Conservation (phyloP, 2,329 filamentous ascomycete genomes). For the Metarhizium rileyi region DNA sequence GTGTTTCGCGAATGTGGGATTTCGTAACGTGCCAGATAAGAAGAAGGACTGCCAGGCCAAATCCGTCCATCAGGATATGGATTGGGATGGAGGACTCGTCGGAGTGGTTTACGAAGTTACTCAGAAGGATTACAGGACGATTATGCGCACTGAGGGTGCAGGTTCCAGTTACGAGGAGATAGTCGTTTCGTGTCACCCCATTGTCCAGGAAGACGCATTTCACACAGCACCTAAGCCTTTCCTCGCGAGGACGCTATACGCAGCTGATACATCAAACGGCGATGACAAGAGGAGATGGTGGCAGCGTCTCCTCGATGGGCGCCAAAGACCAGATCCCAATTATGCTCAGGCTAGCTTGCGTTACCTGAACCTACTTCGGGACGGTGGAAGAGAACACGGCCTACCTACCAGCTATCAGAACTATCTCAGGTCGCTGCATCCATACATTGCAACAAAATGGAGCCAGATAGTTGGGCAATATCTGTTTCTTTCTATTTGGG, state of each 20-base stretch:
- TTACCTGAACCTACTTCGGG: conserved; percentile 71
- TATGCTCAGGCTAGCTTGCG: conserved; percentile 78
- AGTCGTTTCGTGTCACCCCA: conserved; percentile 63
- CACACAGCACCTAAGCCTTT: conserved; percentile 56
- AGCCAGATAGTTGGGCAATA: conserved; percentile 57
- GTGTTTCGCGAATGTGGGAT: conserved; percentile 77
- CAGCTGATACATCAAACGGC: conserved; percentile 39
- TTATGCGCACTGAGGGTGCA: conserved; percentile 85
- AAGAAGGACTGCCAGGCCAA: conserved; percentile 17
- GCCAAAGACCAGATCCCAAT: conserved; percentile 50
- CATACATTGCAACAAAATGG: conserved; percentile 59
- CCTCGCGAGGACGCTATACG: conserved; percentile 76
- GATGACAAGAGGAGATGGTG: conserved; percentile 30
- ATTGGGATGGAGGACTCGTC: conserved; percentile 73
- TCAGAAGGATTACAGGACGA: conserved; percentile 66
- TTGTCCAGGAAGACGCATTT: conserved; percentile 51
- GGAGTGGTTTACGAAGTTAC: conserved; percentile 97
- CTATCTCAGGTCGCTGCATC: conserved; percentile 59
- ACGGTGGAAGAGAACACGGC: conserved; percentile 70
- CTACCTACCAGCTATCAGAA: conserved; percentile 68
- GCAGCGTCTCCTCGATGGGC: conserved; percentile 33
- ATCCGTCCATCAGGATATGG: conserved; percentile 9
- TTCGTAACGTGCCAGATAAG: conserved; percentile 41
- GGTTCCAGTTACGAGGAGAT: conserved; percentile 80
- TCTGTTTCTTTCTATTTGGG: conserved; percentile 51